Conservation (phyloP, 306 rosid genomes). For the Vigna trinervia region DNA sequence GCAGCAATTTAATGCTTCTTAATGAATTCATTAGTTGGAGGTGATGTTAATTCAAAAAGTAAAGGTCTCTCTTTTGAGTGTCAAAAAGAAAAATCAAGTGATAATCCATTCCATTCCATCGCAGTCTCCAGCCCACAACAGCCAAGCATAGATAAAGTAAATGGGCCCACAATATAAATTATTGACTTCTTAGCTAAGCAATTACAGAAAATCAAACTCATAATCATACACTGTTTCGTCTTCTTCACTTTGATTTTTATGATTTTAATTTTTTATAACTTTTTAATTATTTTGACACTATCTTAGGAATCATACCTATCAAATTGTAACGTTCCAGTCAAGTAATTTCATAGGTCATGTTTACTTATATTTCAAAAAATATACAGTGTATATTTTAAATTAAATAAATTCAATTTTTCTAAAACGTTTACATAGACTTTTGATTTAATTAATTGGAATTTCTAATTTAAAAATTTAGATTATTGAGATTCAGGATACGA, state of each 20-base stretch:
- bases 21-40: not conserved
- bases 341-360: not conserved
- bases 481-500: not conserved
- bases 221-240: not conserved
- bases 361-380: not conserved
- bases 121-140: slow-evolving; percentile 39
- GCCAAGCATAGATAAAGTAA: slow-evolving; percentile 42
- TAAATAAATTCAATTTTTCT: not conserved
- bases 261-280: not conserved
- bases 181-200: not conserved
- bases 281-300: not conserved
- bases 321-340: not conserved
- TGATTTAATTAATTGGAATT: not conserved
- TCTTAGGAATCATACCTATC: not conserved
- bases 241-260: not conserved
- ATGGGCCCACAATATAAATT: slow-evolving; percentile 19
- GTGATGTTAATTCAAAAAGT: not conserved
- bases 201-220: not conserved
- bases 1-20: not conserved
- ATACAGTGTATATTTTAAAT: not conserved
- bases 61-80: not conserved
- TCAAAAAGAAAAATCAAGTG: not conserved
- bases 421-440: not conserved
- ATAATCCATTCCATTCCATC: not conserved
- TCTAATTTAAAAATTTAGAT: not conserved